Evolutionary conservation across 176 grass and related monocot species (phyloP), one percentile per base, ranked within the genome.

Genomic region (Triticum dicoccoides): DNA sequence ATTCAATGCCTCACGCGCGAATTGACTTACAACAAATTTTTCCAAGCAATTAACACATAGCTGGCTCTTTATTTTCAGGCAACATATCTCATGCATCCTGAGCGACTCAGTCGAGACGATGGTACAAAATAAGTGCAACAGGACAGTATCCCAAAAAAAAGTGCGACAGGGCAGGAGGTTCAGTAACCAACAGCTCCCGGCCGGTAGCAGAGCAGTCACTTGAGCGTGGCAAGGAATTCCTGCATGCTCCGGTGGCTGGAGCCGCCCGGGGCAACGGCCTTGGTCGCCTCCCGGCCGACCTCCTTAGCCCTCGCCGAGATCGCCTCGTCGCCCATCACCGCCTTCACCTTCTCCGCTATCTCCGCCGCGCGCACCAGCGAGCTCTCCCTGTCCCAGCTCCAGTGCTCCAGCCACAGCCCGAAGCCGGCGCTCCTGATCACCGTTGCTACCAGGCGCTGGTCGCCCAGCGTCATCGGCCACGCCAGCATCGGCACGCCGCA

Each of bases 371-470:
- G 74, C 9, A 93, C 89, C 30, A 87, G 24, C 63, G 73, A 21
- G 20, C 51, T 58, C 39, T 94, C 89, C 0, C 78, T 85, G 51
- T 86, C 77, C 94, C 94, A 96, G 74, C 82, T 86, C 94, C 87
- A 93, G 11, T 82, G 42, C 42, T 93, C 81, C 82, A 65, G 42
- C 89, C 94, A 96, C 34, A 65, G 34, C 3, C 91, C 94, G 17
- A 96, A 37, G 34, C 91, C 87, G 3, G 35, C 65, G 69, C 76
- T 78, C 25, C 27, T 79, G 9, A 66, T 32, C 21, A 80, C 73
- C 38, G 21, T 84, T 11, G 91, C 91, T n/a, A 86, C 89, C 51
- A 93, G 47, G 12, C 89, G 82, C 10, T 96, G 94, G 52, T 93
- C 94, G 7, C 91, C 94, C 0, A 18, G 0, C 29, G 42, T 44